phyloP scores from a whole-genome alignment of 176 grass and related monocot genomes.

The Zoysia pacifica region DNA sequence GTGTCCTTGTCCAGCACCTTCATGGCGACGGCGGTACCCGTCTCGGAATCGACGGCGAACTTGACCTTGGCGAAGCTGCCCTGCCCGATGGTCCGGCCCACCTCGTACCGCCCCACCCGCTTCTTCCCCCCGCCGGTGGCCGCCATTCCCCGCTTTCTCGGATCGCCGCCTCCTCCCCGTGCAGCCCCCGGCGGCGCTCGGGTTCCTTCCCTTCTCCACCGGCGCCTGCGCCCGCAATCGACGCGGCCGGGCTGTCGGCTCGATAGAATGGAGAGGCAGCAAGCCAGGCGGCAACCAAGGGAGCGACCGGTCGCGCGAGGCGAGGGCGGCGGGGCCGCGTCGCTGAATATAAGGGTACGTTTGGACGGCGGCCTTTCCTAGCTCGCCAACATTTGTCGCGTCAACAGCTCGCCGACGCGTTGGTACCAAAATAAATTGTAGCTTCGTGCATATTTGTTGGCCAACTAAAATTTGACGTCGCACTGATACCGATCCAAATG shows the following conservation, averaged over 20 bases:
- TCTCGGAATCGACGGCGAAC: slow-evolving; percentile 77
- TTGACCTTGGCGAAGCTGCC: slow-evolving; percentile 97
- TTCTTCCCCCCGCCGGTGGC: slow-evolving; percentile 49
- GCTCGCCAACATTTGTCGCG: too few relatives aligned
- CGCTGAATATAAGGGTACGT: not conserved
- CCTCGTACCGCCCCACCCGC: slow-evolving; percentile 79
- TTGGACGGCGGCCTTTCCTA: too few relatives aligned
- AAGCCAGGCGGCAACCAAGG: not conserved
- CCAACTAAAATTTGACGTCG: too few relatives aligned
- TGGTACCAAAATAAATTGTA: too few relatives aligned
- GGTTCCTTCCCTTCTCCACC: not conserved
- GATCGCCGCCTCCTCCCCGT: not conserved
- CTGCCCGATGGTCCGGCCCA: slow-evolving; percentile 88
- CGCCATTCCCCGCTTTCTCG: slow-evolving; percentile 23
- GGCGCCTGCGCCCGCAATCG: not conserved
- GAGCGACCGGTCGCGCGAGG: not conserved
- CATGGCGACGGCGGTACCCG: slow-evolving; percentile 65
- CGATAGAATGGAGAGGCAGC: not conserved
- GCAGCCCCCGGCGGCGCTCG: not conserved
- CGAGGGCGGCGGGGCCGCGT: not conserved
- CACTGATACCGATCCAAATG: too few relatives aligned
- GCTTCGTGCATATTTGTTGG: too few relatives aligned
- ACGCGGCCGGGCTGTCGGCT: not conserved
- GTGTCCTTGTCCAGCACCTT: slow-evolving; percentile 88
- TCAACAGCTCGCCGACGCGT: too few relatives aligned